Conservation (phyloP, 1,139 yeast species). For the Chernovozyma aurita region DNA sequence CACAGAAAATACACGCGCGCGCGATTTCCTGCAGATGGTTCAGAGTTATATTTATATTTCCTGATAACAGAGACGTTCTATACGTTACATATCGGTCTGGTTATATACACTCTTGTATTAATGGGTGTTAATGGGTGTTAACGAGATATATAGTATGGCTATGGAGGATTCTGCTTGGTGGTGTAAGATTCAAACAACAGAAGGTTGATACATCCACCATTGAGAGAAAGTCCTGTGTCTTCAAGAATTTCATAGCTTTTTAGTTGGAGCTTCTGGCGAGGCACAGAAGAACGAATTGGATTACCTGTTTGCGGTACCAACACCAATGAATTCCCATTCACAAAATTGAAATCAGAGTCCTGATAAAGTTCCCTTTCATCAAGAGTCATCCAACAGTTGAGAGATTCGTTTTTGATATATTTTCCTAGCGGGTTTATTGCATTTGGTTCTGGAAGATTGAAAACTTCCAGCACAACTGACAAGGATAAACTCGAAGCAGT, state of each 20-base stretch:
- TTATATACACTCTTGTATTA: too few relatives aligned
- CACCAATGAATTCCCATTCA: slow-evolving; percentile 26
- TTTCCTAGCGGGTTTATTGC: slow-evolving; percentile 22
- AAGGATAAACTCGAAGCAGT: neutral
- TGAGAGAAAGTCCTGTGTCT: slow-evolving; percentile 55
- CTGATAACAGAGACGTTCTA: too few relatives aligned
- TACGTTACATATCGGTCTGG: too few relatives aligned
- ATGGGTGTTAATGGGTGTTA: too few relatives aligned
- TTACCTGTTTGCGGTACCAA: slow-evolving; percentile 10
- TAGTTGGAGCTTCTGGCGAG: slow-evolving; percentile 19
- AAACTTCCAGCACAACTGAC: slow-evolving; percentile 16
- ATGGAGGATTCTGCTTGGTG: slow-evolving; percentile 64
- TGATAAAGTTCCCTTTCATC: slow-evolving; percentile 30
- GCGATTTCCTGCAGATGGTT: too few relatives aligned
- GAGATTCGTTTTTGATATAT: slow-evolving; percentile 17
- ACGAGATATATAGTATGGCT: too few relatives aligned
- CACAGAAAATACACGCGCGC: too few relatives aligned
- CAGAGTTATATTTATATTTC: too few relatives aligned
- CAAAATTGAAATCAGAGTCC: slow-evolving; percentile 31
- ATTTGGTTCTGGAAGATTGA: slow-evolving; percentile 34
- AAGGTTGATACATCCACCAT: slow-evolving; percentile 67
- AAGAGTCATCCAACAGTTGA: slow-evolving; percentile 26
- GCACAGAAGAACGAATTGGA: neutral
- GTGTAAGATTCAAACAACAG: slow-evolving; percentile 72
- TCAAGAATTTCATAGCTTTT: slow-evolving; percentile 64